Evolutionary conservation across 106 monocot species (phyloP).

Genomic region (Dioscorea zingiberensis): DNA sequence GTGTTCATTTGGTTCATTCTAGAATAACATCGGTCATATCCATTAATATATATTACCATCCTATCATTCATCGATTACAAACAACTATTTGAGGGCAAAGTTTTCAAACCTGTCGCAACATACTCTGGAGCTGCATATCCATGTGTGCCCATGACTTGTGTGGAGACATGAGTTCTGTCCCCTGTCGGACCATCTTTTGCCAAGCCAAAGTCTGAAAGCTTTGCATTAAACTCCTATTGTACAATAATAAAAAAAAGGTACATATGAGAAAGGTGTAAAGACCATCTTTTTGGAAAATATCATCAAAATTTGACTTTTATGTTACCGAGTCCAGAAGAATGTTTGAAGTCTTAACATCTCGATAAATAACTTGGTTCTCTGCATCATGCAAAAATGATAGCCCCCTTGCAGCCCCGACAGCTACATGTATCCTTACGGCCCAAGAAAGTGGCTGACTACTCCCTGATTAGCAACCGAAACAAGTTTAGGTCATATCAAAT

Average conservation of each 20-base stretch:
- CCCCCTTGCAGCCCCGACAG: constrained; percentile 77
- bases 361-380: constrained; percentile 79
- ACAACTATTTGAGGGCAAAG: not conserved
- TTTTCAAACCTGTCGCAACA: constrained; percentile 65
- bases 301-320: too few relatives aligned
- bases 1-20: too few relatives aligned
- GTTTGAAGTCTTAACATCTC: constrained; percentile 96
- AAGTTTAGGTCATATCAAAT: too few relatives aligned
- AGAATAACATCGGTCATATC: too few relatives aligned
- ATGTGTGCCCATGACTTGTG: constrained; percentile 93
- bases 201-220: constrained; percentile 92
- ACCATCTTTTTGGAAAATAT: not conserved
- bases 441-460: constrained; percentile 70
- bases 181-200: constrained; percentile 97
- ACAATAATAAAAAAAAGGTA: not conserved
- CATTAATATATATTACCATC: too few relatives aligned
- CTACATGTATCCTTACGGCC: constrained; percentile 72
- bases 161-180: constrained; percentile 85
- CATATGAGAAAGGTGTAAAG: not conserved
- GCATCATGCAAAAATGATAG: constrained; percentile 80
- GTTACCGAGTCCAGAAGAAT: constrained; percentile 81
- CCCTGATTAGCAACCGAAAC: constrained; percentile 19
- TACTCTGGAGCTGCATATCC: constrained; percentile 98
- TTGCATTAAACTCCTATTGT: constrained; percentile 63
- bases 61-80: too few relatives aligned